Evolutionary conservation across 176 grass and related monocot species (phyloP), one percentile per base, ranked within the genome.

Genomic region (Lolium multiflorum): DNA sequence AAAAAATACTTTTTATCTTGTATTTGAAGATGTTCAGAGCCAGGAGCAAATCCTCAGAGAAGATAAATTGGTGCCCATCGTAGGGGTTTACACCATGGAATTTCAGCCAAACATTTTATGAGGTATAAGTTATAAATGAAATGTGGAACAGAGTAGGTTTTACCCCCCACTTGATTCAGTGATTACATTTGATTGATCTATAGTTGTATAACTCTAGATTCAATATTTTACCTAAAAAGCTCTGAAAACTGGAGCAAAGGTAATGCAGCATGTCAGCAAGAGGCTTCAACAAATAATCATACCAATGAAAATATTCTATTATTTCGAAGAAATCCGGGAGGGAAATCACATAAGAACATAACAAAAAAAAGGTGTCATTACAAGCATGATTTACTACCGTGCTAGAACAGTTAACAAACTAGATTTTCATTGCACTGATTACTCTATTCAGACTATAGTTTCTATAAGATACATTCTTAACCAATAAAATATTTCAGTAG

Each of bases 151-250:
- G 9, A 46, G 18, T 31, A 63, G 46, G 24, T 78, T 78, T 85
- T 7, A 64, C 7, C 78, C 78, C 9, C 18, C 11, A 11, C 58
- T 55, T 82, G 64, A 73, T 83, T 74, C 58, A 57, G 56, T 57
- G 11, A 22, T 18, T 69, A 57, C 70, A 39, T 74, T 47, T 31
- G 37, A 22, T 31, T 61, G 24, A 38, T 82, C 43, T 6, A 60
- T 21, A 43, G 75, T 78, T 7, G 37, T 82, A 17, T 28, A 70
- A 55, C 25, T 55, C 8, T 37, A 54, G 7, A 31, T 6, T 35
- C 0, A 35, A 60, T 28, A 31, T 84, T 69, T 16, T 10, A 51
- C 47, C 26, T 51, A 76, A 56, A 60, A 59, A 39, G 13, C 20
- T 81, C 70, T 17, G 1, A 7, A 43, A 71, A 54, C 11, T 63